Evolutionary conservation across 176 grass and related monocot species (phyloP), one percentile per base, ranked within the genome.

Genomic region (Hordeum vulgare): DNA sequence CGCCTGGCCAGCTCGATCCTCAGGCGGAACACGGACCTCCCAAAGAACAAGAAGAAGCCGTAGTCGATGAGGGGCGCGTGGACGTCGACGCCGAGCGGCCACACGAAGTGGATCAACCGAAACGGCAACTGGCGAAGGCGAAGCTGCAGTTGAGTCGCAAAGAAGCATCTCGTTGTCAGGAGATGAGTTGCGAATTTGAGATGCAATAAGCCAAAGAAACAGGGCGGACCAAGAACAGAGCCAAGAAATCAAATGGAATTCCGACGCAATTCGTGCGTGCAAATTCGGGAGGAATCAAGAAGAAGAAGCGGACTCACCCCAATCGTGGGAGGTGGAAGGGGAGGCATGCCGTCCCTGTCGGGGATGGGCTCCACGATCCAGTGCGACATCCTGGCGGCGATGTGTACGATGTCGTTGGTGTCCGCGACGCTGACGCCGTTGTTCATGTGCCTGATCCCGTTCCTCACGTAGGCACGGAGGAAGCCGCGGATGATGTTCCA

Each of bases 391-490:
- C 2, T 21, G n/a, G n/a, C n/a, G 18, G 36, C 56, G 24, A 20
- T 33, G 29, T 31, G 2, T 31, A 3, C 29, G 29, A 31, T 31
- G n/a, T n/a, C 26, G 34, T 20, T 4, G 71, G 25, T 2, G 61
- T 4, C 11, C 8, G 71, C 64, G 11, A 68, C 45, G 45, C 44
- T 24, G 83, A 68, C 74, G 45, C 5, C 15, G 9, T 3, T 78
- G 27, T 17, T 2, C 71, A 61, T 73, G 2, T 1, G 23, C 17
- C 25, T 66, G 66, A 24, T 29, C 29, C 31, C 31, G 31, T 44
- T n/a, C n/a, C n/a, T 66, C 9, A 27, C 53, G 27, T 71, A 36
- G 37, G 65, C 75, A 27, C 83, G 53, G 65, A 85, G 83, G 65
- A 4, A 29, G 29, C 21, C 42, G 2, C 1, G 29, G n/a, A 3